These are phyloP conservation scores for Xylaria arbuscula DNA, from an alignment of 2,329 filamentous ascomycete species.

Conservation along the genomic window DNA sequence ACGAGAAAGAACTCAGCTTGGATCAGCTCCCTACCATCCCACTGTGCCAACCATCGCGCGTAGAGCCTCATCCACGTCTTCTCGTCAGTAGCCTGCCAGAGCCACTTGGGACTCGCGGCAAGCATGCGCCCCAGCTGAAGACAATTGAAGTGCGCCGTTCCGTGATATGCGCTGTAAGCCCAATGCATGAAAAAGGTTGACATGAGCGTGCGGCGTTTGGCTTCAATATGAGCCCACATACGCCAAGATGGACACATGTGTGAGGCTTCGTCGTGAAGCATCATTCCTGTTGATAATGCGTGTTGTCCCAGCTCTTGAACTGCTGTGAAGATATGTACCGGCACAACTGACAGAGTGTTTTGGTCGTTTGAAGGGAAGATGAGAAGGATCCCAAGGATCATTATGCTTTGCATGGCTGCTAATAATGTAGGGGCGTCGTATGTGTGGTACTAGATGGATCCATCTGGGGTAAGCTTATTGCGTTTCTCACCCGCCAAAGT, in stretches of 20 bases:
- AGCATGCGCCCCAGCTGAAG: constrained; percentile 53
- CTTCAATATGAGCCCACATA: constrained; percentile 61
- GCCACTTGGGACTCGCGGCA: constrained; percentile 53
- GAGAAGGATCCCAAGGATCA: constrained; percentile 54
- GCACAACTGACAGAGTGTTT: constrained; percentile 38
- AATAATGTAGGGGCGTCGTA: constrained; percentile 51
- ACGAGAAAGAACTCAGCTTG: constrained; percentile 51
- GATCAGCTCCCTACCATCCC: constrained; percentile 48
- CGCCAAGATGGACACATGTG: constrained; percentile 50
- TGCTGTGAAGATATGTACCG: constrained; percentile 47
- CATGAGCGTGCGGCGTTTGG: constrained; percentile 61
- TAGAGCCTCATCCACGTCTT: constrained; percentile 52
- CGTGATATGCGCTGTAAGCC: constrained; percentile 53
- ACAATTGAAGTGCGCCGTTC: constrained; percentile 51
- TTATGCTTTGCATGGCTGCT: constrained; percentile 52
- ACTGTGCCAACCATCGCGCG: constrained; percentile 50
- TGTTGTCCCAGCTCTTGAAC: constrained; percentile 50
- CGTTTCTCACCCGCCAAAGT: not conserved
- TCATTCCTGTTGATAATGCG: constrained; percentile 49
- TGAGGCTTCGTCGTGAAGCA: constrained; percentile 51
- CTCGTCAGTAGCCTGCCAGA: constrained; percentile 52
- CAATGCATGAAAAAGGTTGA: constrained; percentile 53
- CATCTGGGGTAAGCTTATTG: constrained; percentile 4
- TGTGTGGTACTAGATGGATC: constrained; percentile 45
- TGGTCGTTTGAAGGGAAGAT: constrained; percentile 50